A percentile compares a stretch with the other conserved stretches of the same genome.
These are phyloP conservation scores for Aureobasidium sp. DNA, from an alignment of 2,329 filamentous ascomycete genomes.

Conservation along the genomic window DNA sequence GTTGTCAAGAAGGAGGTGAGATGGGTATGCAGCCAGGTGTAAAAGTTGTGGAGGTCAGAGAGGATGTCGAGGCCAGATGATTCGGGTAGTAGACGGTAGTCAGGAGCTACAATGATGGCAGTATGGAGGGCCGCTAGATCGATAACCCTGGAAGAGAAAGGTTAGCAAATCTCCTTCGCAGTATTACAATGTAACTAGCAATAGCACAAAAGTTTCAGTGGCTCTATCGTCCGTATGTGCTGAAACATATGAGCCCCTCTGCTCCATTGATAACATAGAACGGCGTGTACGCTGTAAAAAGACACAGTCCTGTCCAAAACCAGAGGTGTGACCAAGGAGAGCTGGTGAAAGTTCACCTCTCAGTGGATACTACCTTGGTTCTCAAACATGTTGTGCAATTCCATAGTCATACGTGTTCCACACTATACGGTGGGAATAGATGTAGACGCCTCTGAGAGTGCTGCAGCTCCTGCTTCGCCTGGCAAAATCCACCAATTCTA, in stretches of 20 bases:
- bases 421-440: too few relatives aligned
- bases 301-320: too few relatives aligned
- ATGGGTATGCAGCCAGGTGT: constrained; percentile 33
- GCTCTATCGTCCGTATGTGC: background rate
- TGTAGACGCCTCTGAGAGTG: too few relatives aligned
- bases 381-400: too few relatives aligned
- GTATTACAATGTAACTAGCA: background rate
- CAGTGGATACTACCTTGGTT: too few relatives aligned
- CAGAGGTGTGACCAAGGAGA: too few relatives aligned
- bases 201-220: background rate
- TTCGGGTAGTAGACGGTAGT: constrained; percentile 45
- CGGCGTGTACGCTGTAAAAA: too few relatives aligned
- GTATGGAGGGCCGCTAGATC: background rate
- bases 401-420: too few relatives aligned
- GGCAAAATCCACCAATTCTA: background rate
- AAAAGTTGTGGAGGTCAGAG: constrained; percentile 40
- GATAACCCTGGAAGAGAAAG: background rate
- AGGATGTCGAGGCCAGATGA: constrained; percentile 38
- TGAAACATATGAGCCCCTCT: too few relatives aligned
- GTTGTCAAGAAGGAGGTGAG: background rate
- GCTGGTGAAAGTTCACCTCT: too few relatives aligned
- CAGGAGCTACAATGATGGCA: constrained; percentile 40
- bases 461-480: too few relatives aligned
- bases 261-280: too few relatives aligned
- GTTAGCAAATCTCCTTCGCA: background rate